phyloP scores from a whole-genome alignment of 2,329 filamentous ascomycete species.

The Talaromyces marneffei region DNA sequence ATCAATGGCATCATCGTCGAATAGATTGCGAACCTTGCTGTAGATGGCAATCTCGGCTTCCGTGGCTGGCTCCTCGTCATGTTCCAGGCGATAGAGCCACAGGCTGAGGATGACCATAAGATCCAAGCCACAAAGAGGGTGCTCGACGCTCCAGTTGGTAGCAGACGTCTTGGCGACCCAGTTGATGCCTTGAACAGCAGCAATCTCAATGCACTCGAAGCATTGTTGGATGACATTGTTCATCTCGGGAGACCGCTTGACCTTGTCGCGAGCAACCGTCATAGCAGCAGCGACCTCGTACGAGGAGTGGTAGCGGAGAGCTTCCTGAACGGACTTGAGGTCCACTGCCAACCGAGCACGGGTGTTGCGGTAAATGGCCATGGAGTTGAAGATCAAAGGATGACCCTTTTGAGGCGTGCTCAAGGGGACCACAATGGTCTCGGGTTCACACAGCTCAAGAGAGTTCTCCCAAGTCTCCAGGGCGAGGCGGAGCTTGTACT shows the following conservation, averaged over 20 bases:
- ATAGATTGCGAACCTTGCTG: conserved; percentile 71
- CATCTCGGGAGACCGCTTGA: conserved; percentile 95
- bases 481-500: conserved; percentile 93
- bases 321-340: conserved; percentile 91
- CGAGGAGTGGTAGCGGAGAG: conserved; percentile 90
- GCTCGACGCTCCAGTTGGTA: conserved; percentile 98
- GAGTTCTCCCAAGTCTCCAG: conserved; percentile 99
- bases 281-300: conserved; percentile 96
- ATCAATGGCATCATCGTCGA: conserved; percentile 84
- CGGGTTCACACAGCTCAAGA: conserved; percentile 84
- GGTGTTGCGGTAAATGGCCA: conserved; percentile 93
- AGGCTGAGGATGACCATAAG: conserved; percentile 96
- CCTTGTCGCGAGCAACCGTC: conserved; percentile 87
- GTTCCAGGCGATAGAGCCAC: conserved; percentile 98
- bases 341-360: conserved; percentile 89
- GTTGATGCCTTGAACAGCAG: conserved; percentile 85
- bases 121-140: conserved; percentile 92
- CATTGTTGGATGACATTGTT: conserved; percentile 97
- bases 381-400: conserved; percentile 94
- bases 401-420: conserved; percentile 94
- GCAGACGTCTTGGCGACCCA: conserved; percentile 98
- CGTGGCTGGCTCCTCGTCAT: conserved; percentile 75
- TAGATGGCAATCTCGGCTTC: conserved; percentile 40
- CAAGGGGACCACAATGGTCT: conserved; percentile 79
- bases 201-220: conserved; percentile 95